Conservation (phyloP, 164 flowering plant genomes). For the Magnolia sinica region DNA sequence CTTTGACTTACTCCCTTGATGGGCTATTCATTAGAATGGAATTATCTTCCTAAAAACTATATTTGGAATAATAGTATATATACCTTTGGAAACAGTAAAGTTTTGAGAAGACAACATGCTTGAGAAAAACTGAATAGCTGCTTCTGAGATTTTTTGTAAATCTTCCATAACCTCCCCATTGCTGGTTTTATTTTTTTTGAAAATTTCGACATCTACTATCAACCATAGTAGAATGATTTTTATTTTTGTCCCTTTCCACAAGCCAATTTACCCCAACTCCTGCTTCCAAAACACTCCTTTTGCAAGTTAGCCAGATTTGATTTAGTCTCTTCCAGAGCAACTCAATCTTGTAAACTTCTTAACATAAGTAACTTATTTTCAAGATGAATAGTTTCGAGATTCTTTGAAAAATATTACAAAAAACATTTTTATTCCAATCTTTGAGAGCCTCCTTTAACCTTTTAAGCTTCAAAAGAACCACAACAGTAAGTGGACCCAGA, state of each 20-base stretch:
- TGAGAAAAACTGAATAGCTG: background rate
- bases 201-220: no score
- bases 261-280: no score
- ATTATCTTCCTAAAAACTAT: background rate
- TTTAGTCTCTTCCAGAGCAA: background rate
- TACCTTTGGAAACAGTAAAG: no score
- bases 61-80: background rate
- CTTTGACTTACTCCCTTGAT: background rate
- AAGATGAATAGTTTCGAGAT: no score
- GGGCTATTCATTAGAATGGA: background rate
- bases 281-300: background rate
- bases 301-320: background rate
- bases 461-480: no score
- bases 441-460: no score
- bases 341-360: background rate
- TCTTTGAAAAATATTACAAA: no score
- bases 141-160: background rate
- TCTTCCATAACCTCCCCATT: no score
- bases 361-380: background rate
- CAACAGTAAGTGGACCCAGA: no score
- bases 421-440: no score
- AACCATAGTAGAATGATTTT: no score
- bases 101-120: background rate
- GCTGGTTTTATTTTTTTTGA: no score
- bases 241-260: background rate